Evolutionary conservation across 1,284 basidiomycete genomes (phyloP), one percentile per base, ranked within the genome.

Genomic region (Cryptococcus floricola): DNA sequence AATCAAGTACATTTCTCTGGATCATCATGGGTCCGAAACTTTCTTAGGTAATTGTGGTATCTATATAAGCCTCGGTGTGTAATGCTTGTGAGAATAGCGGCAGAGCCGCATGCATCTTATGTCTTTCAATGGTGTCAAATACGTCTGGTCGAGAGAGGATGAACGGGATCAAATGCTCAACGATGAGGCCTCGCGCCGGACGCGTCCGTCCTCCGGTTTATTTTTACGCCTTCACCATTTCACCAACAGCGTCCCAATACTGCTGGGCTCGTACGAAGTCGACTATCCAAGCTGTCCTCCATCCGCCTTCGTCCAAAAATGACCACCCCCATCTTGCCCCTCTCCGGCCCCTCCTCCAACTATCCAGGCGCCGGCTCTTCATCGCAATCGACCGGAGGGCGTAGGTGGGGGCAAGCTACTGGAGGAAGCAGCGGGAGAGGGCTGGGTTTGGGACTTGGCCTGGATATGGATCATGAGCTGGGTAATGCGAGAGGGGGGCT

Each of bases 361-460:
- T 34, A 34, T 34, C 31, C 31, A 34, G 31, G 31, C 31, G 31
- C 31, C 31, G 31, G 31, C 31, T 34, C 31, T 34, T 34, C 31
- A 34, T 34, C 31, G 31, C 31, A 34, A 34, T 34, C 31, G 31
- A 34, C 31, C 31, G 31, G 31, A 10, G 31, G 31, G 31, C 31
- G 6, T 19, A 45, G 39, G 18, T 37, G 28, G 18, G 39, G 46
- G 6, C 39, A 31, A 16, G 41, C 37, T 23, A 45, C 38, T 39
- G 34, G 43, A 8, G 53, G 43, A 9, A 23, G 50, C 18, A 28
- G 80, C 49, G 82, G 85, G 14, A 77, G 91, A 42, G 89, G 89
- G 18, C 80, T 88, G 46, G 87, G 91, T 66, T 87, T 91, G 70
- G 80, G 85, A 62, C 80, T 52, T 14, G 57, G 46, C 4, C 16